These are phyloP conservation scores for Caryopteris hybrid DNA, from an alignment of 305 asterid genomes.

Conservation along the genomic window DNA sequence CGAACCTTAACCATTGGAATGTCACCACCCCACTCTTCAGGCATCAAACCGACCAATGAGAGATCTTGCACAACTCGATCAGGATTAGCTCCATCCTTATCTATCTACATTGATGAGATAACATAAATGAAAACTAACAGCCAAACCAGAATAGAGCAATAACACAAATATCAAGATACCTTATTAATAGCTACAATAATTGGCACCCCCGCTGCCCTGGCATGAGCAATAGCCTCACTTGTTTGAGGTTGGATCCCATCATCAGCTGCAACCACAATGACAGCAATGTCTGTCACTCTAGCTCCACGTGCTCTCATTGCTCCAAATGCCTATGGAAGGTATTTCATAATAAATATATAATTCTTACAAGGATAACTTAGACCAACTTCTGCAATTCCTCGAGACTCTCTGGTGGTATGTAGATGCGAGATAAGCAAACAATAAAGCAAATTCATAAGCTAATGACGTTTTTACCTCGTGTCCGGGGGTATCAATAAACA, in stretches of 20 bases:
- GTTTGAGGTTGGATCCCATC: conserved; percentile 96
- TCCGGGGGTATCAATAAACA: conserved; percentile 98
- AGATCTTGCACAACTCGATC: conserved; percentile 95
- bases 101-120: conserved; percentile 51
- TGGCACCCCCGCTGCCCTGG: conserved; percentile 92
- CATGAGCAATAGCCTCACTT: conserved; percentile 95
- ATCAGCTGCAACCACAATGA: conserved; percentile 97
- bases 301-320: conserved; percentile 99
- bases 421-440: not conserved
- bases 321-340: conserved; percentile 75
- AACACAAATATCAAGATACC: conserved; percentile 35
- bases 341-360: conserved; percentile 16
- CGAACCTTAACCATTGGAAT: conserved; percentile 96
- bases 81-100: conserved; percentile 93
- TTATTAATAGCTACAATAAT: conserved; percentile 86
- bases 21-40: conserved; percentile 99
- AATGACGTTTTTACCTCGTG: conserved; percentile 66
- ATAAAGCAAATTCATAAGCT: not conserved
- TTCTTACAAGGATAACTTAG: conserved; percentile 2
- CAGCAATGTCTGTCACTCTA: conserved; percentile 92
- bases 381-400: not conserved
- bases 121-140: conserved; percentile 15
- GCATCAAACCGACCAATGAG: conserved; percentile 83
- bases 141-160: conserved; percentile 11
- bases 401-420: not conserved